Evolutionary conservation across 2,329 filamentous ascomycete species (phyloP).

Genomic region (Epichloe amarillans): DNA sequence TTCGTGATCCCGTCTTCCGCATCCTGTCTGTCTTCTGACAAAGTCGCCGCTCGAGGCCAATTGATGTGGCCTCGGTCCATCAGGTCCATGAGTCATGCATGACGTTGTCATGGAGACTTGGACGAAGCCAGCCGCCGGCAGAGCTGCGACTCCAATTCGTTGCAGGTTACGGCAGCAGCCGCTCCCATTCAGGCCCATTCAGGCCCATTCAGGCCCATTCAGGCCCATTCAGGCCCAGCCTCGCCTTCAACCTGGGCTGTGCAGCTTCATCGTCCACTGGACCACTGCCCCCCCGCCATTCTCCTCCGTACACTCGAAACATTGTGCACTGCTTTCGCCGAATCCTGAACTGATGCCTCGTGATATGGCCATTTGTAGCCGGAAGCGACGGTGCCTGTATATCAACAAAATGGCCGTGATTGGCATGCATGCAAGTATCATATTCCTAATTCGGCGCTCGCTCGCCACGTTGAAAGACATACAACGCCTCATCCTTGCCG

Average conservation of each 20-base stretch:
- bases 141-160: neutral
- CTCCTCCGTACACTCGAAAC: constrained; percentile 4
- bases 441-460: constrained; percentile 16
- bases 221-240: neutral
- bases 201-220: neutral
- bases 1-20: too few species aligned
- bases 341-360: neutral
- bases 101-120: too few species aligned
- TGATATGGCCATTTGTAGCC: neutral
- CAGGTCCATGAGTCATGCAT: too few species aligned
- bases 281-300: neutral
- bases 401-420: too few species aligned
- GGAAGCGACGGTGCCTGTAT: too few species aligned
- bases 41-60: too few species aligned
- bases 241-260: neutral
- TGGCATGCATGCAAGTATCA: neutral
- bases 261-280: neutral
- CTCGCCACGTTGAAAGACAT: constrained; percentile 45
- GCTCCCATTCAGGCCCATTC: neutral
- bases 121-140: neutral
- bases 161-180: neutral
- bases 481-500: constrained; percentile 64
- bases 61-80: too few species aligned
- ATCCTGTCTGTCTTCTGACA: too few species aligned
- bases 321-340: neutral